A percentile compares a stretch with the other conserved stretches of the same genome.
phyloP scores from a whole-genome alignment of 2,329 filamentous ascomycete species.

The Aspergillus alliaceus region DNA sequence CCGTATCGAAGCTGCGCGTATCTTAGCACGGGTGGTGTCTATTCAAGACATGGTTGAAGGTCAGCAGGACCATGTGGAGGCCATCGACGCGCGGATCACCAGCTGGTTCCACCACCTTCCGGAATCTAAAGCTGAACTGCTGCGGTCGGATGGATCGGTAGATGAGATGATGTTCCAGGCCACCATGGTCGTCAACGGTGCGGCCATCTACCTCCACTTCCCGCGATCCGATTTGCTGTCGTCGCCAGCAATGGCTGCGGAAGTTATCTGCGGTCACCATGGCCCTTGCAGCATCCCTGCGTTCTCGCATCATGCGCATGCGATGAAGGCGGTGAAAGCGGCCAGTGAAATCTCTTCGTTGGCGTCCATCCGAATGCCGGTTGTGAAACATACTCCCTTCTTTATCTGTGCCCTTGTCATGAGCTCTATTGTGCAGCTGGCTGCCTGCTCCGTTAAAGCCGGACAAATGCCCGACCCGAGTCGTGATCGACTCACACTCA shows the following conservation, averaged over 20 bases:
- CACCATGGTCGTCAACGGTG: slow-evolving; percentile 69
- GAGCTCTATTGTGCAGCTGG: slow-evolving; percentile 77
- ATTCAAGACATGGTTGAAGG: slow-evolving; percentile 39
- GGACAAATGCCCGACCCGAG: slow-evolving; percentile 57
- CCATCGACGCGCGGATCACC: slow-evolving; percentile 57
- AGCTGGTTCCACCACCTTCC: slow-evolving; percentile 84
- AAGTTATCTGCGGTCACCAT: slow-evolving; percentile 48
- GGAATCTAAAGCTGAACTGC: slow-evolving; percentile 65
- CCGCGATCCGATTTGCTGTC: slow-evolving; percentile 71
- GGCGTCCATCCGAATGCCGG: slow-evolving; percentile 57
- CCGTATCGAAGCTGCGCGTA: slow-evolving; percentile 76
- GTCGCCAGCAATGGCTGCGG: slow-evolving; percentile 49
- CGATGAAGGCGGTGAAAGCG: slow-evolving; percentile 75
- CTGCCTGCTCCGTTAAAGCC: slow-evolving; percentile 68
- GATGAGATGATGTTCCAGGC: slow-evolving; percentile 94
- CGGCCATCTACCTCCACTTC: slow-evolving; percentile 73
- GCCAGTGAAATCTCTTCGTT: slow-evolving; percentile 78
- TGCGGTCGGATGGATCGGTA: slow-evolving; percentile 68
- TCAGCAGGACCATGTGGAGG: slow-evolving; percentile 58
- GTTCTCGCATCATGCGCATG: slow-evolving; percentile 56
- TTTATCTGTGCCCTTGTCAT: slow-evolving; percentile 79
- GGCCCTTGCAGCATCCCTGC: slow-evolving; percentile 39
- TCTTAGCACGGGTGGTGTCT: slow-evolving; percentile 71
- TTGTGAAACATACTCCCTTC: slow-evolving; percentile 77
- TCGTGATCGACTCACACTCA: slow-evolving; percentile 72